Percentiles rank a stretch among this genome's conserved stretches.
phyloP scores from a whole-genome alignment of 2,329 filamentous ascomycete species.

The Aquanectria penicillioides region DNA sequence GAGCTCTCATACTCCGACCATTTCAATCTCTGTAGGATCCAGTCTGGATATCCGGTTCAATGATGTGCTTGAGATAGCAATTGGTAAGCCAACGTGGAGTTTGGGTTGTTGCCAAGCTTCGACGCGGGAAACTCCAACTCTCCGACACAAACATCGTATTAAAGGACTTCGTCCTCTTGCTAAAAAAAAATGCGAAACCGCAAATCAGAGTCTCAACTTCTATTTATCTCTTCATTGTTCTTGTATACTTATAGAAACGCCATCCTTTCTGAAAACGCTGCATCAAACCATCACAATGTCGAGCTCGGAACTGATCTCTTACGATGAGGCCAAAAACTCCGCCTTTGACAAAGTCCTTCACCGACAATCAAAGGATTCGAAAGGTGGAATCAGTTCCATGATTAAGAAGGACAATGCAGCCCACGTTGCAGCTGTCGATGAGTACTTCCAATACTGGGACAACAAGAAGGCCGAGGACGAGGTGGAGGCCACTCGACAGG shows the following conservation, averaged over 20 bases:
- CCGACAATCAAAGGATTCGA: slow-evolving; percentile 69
- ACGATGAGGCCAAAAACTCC: slow-evolving; percentile 83
- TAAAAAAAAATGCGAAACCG: too few species aligned
- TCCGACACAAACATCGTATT: slow-evolving; percentile 8
- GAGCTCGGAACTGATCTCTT: slow-evolving; percentile 70
- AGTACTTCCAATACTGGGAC: slow-evolving; percentile 94
- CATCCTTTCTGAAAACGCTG: background rate
- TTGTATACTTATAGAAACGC: background rate
- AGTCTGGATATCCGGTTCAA: background rate
- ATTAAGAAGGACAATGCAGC: slow-evolving; percentile 78
- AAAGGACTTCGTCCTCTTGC: background rate
- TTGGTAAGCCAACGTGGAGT: background rate
- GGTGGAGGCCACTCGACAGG: slow-evolving; percentile 74
- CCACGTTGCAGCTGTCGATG: slow-evolving; percentile 80
- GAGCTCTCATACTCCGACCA: background rate
- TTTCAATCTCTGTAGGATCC: background rate
- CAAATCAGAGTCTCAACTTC: too few species aligned
- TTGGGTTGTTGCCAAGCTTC: background rate
- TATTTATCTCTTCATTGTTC: background rate
- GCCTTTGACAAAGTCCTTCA: slow-evolving; percentile 87
- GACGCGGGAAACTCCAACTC: background rate
- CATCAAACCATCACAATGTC: slow-evolving; percentile 34
- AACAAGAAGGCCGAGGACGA: slow-evolving; percentile 79
- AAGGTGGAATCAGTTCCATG: slow-evolving; percentile 81
- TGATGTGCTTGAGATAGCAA: slow-evolving; percentile 1